Evolutionary conservation across 1,284 basidiomycete genomes (phyloP).

Genomic region (Pseudozyma pruni): DNA sequence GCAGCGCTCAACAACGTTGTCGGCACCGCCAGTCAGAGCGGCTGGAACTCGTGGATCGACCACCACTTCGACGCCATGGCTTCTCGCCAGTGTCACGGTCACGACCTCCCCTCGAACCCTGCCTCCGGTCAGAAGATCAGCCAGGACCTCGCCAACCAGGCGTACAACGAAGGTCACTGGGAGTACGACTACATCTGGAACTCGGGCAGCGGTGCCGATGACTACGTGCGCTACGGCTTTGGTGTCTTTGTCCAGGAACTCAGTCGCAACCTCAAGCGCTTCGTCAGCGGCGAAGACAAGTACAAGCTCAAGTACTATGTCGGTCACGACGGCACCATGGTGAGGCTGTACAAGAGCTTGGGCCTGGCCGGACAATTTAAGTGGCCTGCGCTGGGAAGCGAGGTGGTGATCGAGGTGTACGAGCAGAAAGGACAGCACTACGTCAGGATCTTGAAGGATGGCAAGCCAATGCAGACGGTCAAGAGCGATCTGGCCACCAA

Average conservation of each 20-base stretch:
- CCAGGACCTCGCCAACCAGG: slow-evolving; percentile 43
- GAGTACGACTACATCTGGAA: slow-evolving; percentile 62
- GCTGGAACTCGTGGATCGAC: slow-evolving; percentile 73
- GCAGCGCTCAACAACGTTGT: slow-evolving; percentile 70
- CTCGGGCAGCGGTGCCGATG: slow-evolving; percentile 40
- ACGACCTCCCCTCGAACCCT: slow-evolving; percentile 41
- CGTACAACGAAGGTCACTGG: slow-evolving; percentile 53
- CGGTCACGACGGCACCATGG: slow-evolving; percentile 59
- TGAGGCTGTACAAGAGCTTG: slow-evolving; percentile 47
- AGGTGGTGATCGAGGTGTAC: slow-evolving; percentile 54
- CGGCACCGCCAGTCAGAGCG: slow-evolving; percentile 70
- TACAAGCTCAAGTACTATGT: slow-evolving; percentile 49
- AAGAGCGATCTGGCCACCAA: slow-evolving; percentile 16
- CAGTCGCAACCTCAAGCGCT: slow-evolving; percentile 16
- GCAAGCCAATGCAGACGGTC: slow-evolving; percentile 31
- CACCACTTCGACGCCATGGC: slow-evolving; percentile 51
- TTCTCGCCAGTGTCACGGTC: slow-evolving; percentile 52
- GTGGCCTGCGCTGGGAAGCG: slow-evolving; percentile 50
- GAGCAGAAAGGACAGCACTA: slow-evolving; percentile 12
- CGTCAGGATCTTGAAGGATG: slow-evolving; percentile 35
- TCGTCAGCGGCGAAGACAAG: slow-evolving; percentile 16
- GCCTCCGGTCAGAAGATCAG: slow-evolving; percentile 17
- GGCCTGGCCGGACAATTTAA: slow-evolving; percentile 34
- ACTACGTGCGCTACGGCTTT: slow-evolving; percentile 52
- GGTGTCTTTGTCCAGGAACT: slow-evolving; percentile 49